Evolutionary conservation across 116 monocot species (phyloP).

Genomic region (Dioscorea cayenensis): DNA sequence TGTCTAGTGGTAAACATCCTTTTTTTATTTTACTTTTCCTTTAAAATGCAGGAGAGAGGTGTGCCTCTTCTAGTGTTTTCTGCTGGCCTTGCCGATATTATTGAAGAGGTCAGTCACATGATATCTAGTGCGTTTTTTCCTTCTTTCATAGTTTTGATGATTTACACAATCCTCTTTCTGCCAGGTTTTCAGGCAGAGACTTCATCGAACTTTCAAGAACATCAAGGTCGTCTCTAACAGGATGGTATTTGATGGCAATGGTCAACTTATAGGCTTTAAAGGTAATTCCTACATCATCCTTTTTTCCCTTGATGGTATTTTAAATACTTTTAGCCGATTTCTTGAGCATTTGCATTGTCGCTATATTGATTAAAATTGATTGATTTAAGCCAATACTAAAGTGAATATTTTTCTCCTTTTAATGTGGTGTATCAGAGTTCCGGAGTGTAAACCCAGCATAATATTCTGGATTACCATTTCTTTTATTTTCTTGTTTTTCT

Average conservation of each 20-base stretch:
- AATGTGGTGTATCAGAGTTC: too few species aligned
- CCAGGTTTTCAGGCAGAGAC: constrained; percentile 86
- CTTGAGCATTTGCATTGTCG: too few species aligned
- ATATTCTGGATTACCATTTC: too few species aligned
- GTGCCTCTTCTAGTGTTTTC: constrained; percentile 82
- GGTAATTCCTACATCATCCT: constrained; percentile 22
- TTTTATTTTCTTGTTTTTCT: too few species aligned
- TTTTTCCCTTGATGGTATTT: background rate
- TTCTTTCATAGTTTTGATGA: too few species aligned
- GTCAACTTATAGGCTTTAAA: constrained; percentile 64
- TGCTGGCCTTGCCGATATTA: constrained; percentile 82
- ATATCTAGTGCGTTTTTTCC: background rate
- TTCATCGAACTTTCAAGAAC: constrained; percentile 67
- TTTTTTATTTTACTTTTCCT: constrained; percentile 7
- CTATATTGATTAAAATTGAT: too few species aligned
- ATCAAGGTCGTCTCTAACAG: constrained; percentile 78
- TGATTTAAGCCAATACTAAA: too few species aligned
- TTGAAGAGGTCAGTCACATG: constrained; percentile 59
- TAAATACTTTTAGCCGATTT: background rate
- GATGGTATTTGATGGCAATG: constrained; percentile 72
- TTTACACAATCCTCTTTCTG: background rate
- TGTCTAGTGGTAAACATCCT: too few species aligned
- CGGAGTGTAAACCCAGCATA: too few species aligned
- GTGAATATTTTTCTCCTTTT: too few species aligned
- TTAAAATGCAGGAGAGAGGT: constrained; percentile 54